Evolutionary conservation across 2,329 filamentous ascomycete genomes (phyloP), one percentile per base, ranked within the genome.

Genomic region (Samsoniella hepiali): DNA sequence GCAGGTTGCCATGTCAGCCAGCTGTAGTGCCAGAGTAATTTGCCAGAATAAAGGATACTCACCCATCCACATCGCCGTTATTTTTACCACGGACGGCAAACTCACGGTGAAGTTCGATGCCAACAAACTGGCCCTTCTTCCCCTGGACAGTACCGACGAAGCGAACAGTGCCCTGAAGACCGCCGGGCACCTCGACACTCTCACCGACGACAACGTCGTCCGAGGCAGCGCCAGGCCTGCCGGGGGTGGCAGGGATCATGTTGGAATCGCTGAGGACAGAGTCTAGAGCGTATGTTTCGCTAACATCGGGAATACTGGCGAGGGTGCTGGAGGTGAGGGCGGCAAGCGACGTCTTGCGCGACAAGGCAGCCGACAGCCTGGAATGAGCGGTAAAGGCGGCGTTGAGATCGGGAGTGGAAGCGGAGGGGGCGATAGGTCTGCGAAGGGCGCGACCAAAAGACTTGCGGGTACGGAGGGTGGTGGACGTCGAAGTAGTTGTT

Each of bases 21-120:
- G 31, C 22, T 10, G 38, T 32, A 63, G 9, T 5, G 31, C 5
- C 40, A 7, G 54, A 15, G 53, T 44, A 61, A 34, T 50, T 32
- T 51, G 45, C 3, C 10, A 51, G 53, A 65, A 59, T 62, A 65
- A 49, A 51, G 27, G 31, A 50, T 36, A 54, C 86, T 77, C 82
- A 94, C 91, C 94, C 95, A 69, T 98, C 94, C 62, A 98, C 95
- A 75, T 97, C 93, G 67, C 95, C 95, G 71, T 86, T 96, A 73
- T 99, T 99, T 82, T 99, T 99, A 40, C 95, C 95, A 72, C 90
- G 86, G 58, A 83, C 76, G 40, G 93, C 91, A 79, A 89, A 96
- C 68, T 96, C 91, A 60, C 85, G 81, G 70, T 89, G 87, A 67
- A 99, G 82, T 76, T 99, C 95, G 42, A 99, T 91, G 53, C 95